These are phyloP conservation scores for Bipolaris cookei DNA, from an alignment of 2,329 filamentous ascomycete species.

Conservation along the genomic window DNA sequence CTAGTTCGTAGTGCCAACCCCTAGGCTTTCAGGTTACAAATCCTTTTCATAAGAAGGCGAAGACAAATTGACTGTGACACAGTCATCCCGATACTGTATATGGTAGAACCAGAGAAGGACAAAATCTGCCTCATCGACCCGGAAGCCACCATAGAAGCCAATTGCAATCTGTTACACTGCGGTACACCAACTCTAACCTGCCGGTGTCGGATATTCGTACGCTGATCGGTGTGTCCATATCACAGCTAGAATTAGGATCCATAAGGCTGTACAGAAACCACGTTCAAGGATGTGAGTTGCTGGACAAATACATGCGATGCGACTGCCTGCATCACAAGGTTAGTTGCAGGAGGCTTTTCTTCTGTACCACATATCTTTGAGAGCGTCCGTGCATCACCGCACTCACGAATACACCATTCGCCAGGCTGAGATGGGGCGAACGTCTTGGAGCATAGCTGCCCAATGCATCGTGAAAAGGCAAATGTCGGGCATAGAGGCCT, in stretches of 20 bases:
- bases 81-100: not conserved
- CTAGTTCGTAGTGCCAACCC: no score
- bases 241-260: not conserved
- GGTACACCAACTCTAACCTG: not conserved
- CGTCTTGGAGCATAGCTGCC: not conserved
- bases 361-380: not conserved
- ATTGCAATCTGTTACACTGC: not conserved
- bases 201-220: no score
- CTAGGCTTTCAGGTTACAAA: not conserved
- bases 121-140: not conserved
- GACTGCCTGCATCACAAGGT: not conserved
- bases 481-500: not conserved
- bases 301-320: not conserved
- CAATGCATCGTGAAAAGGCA: not conserved
- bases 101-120: not conserved
- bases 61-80: no score
- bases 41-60: no score
- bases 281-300: not conserved
- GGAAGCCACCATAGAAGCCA: not conserved
- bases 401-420: not conserved
- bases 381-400: not conserved
- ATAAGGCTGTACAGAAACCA: not conserved
- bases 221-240: no score
- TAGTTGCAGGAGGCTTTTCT: not conserved
- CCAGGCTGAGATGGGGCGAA: not conserved